Evolutionary conservation across 2,329 filamentous ascomycete genomes (phyloP).

Genomic region (Fusarium hainanense): DNA sequence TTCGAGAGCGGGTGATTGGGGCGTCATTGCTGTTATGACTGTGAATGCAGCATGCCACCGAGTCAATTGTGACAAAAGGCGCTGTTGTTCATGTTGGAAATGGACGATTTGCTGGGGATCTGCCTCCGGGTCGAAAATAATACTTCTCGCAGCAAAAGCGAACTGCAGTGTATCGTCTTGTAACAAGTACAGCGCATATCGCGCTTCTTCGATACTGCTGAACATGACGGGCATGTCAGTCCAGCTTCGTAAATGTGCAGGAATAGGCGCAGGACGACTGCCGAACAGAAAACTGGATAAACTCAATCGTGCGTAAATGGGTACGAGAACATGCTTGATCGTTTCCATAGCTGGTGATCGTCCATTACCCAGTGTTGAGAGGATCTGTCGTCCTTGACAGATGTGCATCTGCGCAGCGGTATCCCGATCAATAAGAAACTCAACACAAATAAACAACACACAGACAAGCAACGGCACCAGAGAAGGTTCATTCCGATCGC

Average conservation of each 20-base stretch:
- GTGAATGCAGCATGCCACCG: conserved; percentile 50
- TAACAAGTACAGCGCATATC: conserved; percentile 51
- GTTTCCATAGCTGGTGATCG: conserved; percentile 50
- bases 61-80: conserved; percentile 46
- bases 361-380: conserved; percentile 49
- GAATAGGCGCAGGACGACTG: conserved; percentile 51
- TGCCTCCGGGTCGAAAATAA: conserved; percentile 44
- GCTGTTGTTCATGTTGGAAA: conserved; percentile 50
- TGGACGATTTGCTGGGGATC: conserved; percentile 39
- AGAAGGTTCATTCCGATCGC: conserved; percentile 45
- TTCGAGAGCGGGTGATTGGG: conserved; percentile 24
- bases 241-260: conserved; percentile 49
- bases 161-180: conserved; percentile 56
- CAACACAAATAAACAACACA: conserved; percentile 64
- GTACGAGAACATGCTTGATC: conserved; percentile 55
- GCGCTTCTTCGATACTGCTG: conserved; percentile 48
- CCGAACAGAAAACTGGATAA: conserved; percentile 57
- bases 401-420: conserved; percentile 59
- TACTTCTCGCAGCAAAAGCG: conserved; percentile 43
- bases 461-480: conserved; percentile 57
- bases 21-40: conserved; percentile 42
- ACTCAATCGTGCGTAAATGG: conserved; percentile 58
- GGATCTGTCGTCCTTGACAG: conserved; percentile 56
- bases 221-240: conserved; percentile 51
- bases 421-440: conserved; percentile 64